phyloP scores from a whole-genome alignment of 805 yeast species.

The Clavispora asparagi region DNA sequence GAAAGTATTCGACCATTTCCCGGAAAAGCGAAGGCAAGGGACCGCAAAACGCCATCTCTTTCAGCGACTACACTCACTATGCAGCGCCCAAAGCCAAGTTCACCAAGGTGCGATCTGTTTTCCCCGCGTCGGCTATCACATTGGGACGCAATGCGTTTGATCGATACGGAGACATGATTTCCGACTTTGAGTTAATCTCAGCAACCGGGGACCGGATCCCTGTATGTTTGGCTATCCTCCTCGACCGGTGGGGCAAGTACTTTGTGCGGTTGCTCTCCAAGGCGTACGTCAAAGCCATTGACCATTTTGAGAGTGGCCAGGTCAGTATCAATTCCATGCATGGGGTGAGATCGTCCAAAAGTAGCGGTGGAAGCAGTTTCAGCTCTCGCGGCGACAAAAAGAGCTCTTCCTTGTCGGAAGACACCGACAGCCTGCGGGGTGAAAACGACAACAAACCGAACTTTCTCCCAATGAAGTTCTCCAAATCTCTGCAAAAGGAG shows the following conservation, averaged over 20 bases:
- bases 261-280: constrained; percentile 58
- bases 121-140: constrained; percentile 74
- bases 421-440: neutral
- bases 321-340: constrained; percentile 5
- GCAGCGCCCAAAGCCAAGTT: constrained; percentile 67
- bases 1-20: constrained; percentile 19
- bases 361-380: constrained; percentile 3
- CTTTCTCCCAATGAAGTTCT: neutral
- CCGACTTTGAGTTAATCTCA: constrained; percentile 69
- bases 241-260: constrained; percentile 74
- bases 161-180: constrained; percentile 53
- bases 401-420: neutral
- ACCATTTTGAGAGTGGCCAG: constrained; percentile 29
- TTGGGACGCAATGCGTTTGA: constrained; percentile 72
- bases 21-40: constrained; percentile 15
- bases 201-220: constrained; percentile 67
- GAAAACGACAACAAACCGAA: neutral
- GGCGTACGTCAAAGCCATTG: constrained; percentile 58
- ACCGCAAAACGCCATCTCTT: constrained; percentile 30
- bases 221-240: constrained; percentile 53
- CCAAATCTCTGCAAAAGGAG: constrained; percentile 27
- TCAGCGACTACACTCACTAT: constrained; percentile 69
- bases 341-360: constrained; percentile 6
- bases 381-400: constrained; percentile 3
- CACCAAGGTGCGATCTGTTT: constrained; percentile 62